Evolutionary conservation across 805 yeast genomes (phyloP), one percentile per base, ranked within the genome.

Genomic region (Candida multigemmis): DNA sequence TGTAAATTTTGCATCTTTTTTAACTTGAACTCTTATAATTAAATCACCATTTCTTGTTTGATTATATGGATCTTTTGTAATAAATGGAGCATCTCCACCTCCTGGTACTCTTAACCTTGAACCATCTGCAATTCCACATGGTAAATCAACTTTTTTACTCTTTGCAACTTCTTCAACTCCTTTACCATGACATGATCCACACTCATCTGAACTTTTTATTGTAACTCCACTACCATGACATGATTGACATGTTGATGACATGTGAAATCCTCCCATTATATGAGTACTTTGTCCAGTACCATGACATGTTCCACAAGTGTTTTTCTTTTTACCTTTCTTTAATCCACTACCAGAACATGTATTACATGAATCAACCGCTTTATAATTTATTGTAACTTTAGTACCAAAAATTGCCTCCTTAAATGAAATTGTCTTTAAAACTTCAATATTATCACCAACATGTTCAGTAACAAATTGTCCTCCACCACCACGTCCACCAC

Each of bases 211-310:
- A 12, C 68, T 63, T 24, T 76, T 70, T 26, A 86, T 74, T 4
- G 64, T 67, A 1, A 85, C 91, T 28, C 99, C 99, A 5, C 82
- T 61, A 21, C 99, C 99, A 23, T 69, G 75, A 65, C 99, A 91
- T 3, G 76, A 60, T 26, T 66, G 66, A 68, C 99, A 91, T 8
- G 96, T 85, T 0, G 95, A 76, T 3, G 94, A 78, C 95, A 91
- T 86, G 44, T 87, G 96, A 70, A 89, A 91, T 0, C 97, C 97
- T 4, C 94, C 96, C 48, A 82, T 68, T 24, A 76, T 65, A 43
- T 89, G 96, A 12, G 86, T 80, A 11, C 79, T 74, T 19, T 87
- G 79, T 4, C 99, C 99, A 0, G 94, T 73, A 32, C 99, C 99
- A 31, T 85, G 84, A 63, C 99, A 91, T 3, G 83, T 58, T 1